These are phyloP conservation scores for Lactarius deliciosus DNA, from an alignment of 768 basidiomycete species.

Conservation along the genomic window DNA sequence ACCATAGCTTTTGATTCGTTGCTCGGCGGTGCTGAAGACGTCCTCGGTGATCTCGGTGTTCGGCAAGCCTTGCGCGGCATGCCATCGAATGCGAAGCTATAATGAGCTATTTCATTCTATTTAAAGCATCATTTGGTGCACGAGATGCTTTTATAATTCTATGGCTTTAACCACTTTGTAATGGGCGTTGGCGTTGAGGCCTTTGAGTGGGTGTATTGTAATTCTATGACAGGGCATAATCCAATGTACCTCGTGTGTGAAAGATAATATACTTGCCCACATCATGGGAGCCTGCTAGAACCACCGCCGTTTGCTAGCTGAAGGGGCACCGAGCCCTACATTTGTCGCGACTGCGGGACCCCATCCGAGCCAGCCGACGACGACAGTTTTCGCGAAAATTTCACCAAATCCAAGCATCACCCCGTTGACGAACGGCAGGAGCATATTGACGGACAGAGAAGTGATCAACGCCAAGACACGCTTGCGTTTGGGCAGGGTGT, in stretches of 20 bases:
- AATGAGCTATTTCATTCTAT: not conserved
- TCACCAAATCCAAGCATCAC: constrained; percentile 98
- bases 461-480: constrained; percentile 68
- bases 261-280: not conserved
- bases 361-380: constrained; percentile 54
- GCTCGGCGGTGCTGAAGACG: constrained; percentile 60
- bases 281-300: not conserved
- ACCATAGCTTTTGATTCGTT: constrained; percentile 44
- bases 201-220: constrained; percentile 2
- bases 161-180: not conserved
- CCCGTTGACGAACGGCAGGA: constrained; percentile 88
- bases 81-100: constrained; percentile 40
- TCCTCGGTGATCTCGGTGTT: constrained; percentile 74
- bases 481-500: constrained; percentile 61
- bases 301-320: not conserved
- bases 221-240: constrained; percentile 22
- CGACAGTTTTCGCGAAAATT: constrained; percentile 82
- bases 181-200: not conserved
- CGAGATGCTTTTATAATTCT: constrained; percentile 7
- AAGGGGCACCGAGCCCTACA: constrained; percentile 23
- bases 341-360: constrained; percentile 34
- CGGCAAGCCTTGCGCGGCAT: constrained; percentile 70
- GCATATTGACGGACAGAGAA: constrained; percentile 77
- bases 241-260: constrained; percentile 9
- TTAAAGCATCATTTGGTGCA: not conserved